These are phyloP conservation scores for Colletotrichum sp. DNA, from an alignment of 2,329 filamentous ascomycete species.

Conservation along the genomic window DNA sequence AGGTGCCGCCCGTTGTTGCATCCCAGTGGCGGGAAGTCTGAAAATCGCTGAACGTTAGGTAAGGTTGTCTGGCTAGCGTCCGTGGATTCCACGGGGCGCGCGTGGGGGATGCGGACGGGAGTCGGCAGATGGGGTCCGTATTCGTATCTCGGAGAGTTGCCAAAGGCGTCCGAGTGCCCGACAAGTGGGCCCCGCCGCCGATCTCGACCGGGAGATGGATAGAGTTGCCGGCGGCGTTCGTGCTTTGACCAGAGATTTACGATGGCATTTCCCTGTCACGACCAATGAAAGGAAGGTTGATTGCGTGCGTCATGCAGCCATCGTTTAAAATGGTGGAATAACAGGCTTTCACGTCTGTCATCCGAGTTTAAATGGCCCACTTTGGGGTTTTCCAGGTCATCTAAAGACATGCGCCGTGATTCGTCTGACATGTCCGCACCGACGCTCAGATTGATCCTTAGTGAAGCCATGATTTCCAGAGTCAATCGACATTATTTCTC, in stretches of 20 bases:
- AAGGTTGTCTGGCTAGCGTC: not conserved
- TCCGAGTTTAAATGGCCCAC: not conserved
- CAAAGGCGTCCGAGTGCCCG: not conserved
- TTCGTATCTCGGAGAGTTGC: conserved; percentile 4
- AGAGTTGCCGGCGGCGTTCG: not conserved
- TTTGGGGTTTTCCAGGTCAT: not conserved
- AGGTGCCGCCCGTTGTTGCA: not conserved
- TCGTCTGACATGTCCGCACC: not conserved
- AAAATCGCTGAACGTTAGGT: not conserved
- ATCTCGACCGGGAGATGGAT: not conserved
- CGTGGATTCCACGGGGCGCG: not conserved
- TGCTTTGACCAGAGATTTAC: conserved; percentile 1
- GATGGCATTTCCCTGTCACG: not conserved
- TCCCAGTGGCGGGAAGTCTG: not conserved
- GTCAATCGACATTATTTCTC: not conserved
- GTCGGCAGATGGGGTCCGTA: not conserved
- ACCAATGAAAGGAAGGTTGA: not conserved
- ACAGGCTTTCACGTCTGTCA: not conserved
- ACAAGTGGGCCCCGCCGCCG: not conserved
- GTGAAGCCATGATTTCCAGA: not conserved
- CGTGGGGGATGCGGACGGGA: not conserved
- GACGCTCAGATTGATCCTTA: not conserved
- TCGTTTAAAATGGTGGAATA: not conserved
- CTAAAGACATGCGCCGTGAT: not conserved
- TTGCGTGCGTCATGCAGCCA: not conserved